Evolutionary conservation across 805 yeast genomes (phyloP).

Genomic region (Pichia californica): DNA sequence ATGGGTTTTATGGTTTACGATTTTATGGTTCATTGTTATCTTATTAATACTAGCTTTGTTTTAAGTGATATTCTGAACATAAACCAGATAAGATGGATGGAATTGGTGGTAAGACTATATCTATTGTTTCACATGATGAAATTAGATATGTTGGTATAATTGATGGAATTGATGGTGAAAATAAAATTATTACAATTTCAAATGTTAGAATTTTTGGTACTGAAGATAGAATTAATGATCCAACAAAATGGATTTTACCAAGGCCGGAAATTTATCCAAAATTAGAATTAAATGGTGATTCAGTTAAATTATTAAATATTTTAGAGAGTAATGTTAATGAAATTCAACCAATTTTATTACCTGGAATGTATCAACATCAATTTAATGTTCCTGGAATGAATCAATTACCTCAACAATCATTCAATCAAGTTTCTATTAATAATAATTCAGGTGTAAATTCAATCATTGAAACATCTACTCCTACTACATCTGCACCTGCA

Average conservation of each 20-base stretch:
- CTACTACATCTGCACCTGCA: too few relatives aligned
- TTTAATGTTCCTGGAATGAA: slow-evolving; percentile 8
- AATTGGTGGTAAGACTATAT: slow-evolving; percentile 84
- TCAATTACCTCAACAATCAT: too few relatives aligned
- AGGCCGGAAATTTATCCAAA: slow-evolving; percentile 59
- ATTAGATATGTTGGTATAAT: slow-evolving; percentile 87
- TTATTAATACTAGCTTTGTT: too few relatives aligned
- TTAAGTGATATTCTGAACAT: too few relatives aligned
- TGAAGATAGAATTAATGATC: slow-evolving; percentile 77
- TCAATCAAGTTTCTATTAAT: too few relatives aligned
- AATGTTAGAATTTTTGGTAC: slow-evolving; percentile 84
- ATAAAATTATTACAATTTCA: slow-evolving; percentile 79
- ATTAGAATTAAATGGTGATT: slow-evolving; percentile 84
- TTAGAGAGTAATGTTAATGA: slow-evolving; percentile 65
- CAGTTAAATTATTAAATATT: slow-evolving; percentile 83
- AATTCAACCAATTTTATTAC: slow-evolving; percentile 48
- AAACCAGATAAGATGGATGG: slow-evolving; percentile 60
- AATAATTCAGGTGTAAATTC: too few relatives aligned
- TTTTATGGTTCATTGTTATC: too few relatives aligned
- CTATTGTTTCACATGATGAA: slow-evolving; percentile 70
- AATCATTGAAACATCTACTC: too few relatives aligned
- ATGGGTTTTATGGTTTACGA: too few relatives aligned
- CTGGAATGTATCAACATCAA: slow-evolving; percentile 19
- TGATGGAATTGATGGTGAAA: slow-evolving; percentile 81
- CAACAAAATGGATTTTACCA: slow-evolving; percentile 67